Conservation (phyloP, 306 rosid genomes). For the Trifolium subterraneum region DNA sequence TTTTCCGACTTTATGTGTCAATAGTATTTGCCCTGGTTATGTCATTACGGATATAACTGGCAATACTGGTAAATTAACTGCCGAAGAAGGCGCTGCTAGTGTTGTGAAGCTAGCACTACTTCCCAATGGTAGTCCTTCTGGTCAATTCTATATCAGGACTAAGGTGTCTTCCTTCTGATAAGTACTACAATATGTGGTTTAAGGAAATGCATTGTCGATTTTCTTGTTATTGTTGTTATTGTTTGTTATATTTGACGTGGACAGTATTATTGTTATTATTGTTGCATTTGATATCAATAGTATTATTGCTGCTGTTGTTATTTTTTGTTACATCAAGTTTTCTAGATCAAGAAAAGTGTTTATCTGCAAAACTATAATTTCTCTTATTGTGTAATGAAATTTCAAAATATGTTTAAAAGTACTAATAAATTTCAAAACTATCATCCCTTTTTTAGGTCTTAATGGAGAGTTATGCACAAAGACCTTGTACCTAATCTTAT, state of each 20-base stretch:
- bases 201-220: neutral
- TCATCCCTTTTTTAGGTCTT: no score
- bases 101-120: slow-evolving; percentile 43
- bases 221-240: neutral
- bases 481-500: no score
- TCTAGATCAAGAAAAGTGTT: neutral
- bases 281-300: no score
- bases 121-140: slow-evolving; percentile 45
- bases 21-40: slow-evolving; percentile 49
- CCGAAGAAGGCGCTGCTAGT: slow-evolving; percentile 52
- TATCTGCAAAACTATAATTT: neutral
- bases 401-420: no score
- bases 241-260: no score
- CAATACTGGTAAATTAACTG: slow-evolving; percentile 40
- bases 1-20: slow-evolving; percentile 39
- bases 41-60: slow-evolving; percentile 46
- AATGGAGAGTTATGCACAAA: no score
- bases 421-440: no score
- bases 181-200: neutral
- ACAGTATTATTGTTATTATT: no score
- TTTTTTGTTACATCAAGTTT: neutral
- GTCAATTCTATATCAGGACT: slow-evolving; percentile 36
- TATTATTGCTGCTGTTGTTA: no score
- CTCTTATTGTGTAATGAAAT: no score
- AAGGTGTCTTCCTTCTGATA: slow-evolving; percentile 3